Evolutionary conservation across 495 filamentous ascomycete genomes (phyloP).

Genomic region (Aspergillus bertholletiae): DNA sequence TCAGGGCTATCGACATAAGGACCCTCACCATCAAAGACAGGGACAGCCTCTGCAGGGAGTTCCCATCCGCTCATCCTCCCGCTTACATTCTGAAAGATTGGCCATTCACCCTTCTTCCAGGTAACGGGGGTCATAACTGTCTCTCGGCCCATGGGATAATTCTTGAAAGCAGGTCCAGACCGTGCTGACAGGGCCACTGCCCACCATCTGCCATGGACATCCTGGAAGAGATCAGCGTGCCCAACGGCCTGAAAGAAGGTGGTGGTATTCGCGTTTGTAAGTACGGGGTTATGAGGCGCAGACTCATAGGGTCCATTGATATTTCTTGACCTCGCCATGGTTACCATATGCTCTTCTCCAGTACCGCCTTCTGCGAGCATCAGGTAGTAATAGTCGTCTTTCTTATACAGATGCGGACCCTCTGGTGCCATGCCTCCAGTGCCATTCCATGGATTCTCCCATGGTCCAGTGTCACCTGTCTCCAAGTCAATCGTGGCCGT

Average conservation of each 20-base stretch:
- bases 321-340: conserved; percentile 48
- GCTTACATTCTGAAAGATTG: conserved; percentile 23
- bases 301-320: conserved; percentile 51
- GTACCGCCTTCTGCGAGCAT: conserved; percentile 62
- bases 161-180: conserved; percentile 22
- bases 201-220: conserved; percentile 50
- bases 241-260: conserved; percentile 24
- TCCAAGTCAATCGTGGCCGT: conserved; percentile 15
- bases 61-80: conserved; percentile 16
- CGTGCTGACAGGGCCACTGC: conserved; percentile 46
- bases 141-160: conserved; percentile 58
- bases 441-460: conserved; percentile 51
- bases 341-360: conserved; percentile 51
- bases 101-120: conserved; percentile 36
- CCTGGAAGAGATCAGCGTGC: conserved; percentile 34
- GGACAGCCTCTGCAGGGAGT: conserved; percentile 10
- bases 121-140: conserved; percentile 51
- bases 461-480: conserved; percentile 8
- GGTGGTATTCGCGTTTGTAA: conserved; percentile 14
- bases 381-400: conserved; percentile 55
- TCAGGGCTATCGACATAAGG: conserved; percentile 10
- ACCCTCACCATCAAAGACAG: background rate
- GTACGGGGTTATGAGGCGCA: conserved; percentile 24
- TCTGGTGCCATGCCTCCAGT: conserved; percentile 55
- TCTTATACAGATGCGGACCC: conserved; percentile 58